Conservation (phyloP, 352 stramenopile species). For the Phytophthora macrochlamydospora region DNA sequence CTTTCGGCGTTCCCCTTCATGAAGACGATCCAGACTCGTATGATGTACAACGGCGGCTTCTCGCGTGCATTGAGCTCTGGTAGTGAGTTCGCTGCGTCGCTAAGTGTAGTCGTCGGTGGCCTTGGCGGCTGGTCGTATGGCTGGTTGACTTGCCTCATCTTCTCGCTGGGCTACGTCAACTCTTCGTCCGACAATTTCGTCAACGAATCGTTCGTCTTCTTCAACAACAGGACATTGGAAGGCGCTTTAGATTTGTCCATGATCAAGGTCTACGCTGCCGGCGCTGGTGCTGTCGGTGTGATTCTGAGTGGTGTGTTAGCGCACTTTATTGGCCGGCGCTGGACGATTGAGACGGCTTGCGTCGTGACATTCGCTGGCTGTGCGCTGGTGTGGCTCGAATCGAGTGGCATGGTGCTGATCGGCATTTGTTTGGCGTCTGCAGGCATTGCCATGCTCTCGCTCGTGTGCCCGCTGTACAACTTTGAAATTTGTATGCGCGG, state of each 20-base stretch:
- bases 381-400: slow-evolving; percentile 71
- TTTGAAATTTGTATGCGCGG: slow-evolving; percentile 88
- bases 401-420: slow-evolving; percentile 69
- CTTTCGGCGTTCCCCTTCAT: slow-evolving; percentile 88
- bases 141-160: slow-evolving; percentile 82
- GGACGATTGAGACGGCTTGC: slow-evolving; percentile 66
- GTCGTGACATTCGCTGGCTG: slow-evolving; percentile 66
- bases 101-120: slow-evolving; percentile 77
- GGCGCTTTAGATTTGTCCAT: slow-evolving; percentile 60
- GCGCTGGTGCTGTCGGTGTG: slow-evolving; percentile 53
- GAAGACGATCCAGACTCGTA: slow-evolving; percentile 88
- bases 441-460: slow-evolving; percentile 80
- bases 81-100: slow-evolving; percentile 78
- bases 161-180: slow-evolving; percentile 87
- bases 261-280: slow-evolving; percentile 76
- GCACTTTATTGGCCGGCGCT: slow-evolving; percentile 65
- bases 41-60: slow-evolving; percentile 93
- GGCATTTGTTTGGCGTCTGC: slow-evolving; percentile 69
- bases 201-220: slow-evolving; percentile 88
- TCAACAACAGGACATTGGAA: slow-evolving; percentile 58
- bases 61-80: slow-evolving; percentile 81
- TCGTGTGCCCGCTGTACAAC: slow-evolving; percentile 83
- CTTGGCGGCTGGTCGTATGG: slow-evolving; percentile 79
- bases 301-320: slow-evolving; percentile 56
- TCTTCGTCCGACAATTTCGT: slow-evolving; percentile 70